Base-by-base conservation (phyloP, 2,329 filamentous ascomycete genomes). In the Raffaelea albimanens region DNA sequence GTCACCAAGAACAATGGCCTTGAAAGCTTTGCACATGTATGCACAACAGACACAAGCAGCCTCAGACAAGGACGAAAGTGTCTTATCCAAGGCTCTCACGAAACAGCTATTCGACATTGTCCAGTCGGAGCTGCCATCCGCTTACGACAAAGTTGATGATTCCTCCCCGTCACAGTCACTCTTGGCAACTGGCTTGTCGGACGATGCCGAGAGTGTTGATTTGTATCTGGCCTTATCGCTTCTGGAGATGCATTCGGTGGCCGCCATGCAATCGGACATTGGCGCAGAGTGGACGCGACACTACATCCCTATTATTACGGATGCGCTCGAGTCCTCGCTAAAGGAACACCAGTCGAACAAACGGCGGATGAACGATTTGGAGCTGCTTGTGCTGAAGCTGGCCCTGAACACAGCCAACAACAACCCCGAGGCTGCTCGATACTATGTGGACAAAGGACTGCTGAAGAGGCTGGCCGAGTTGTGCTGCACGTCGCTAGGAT, bases 361-460 rank as follows among this genome's bases (percentile, higher is more conserved):
- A 10, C 46, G 25, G 5, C 47, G 36, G 14, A 43, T 56, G 1
- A 69, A 65, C 29, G 63, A 65, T 5, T 56, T 71, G 8, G 67
- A 69, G 43, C 67, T 61, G 29, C 63, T 80, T 18, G 66, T 79
- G 23, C 68, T 91, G 42, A 80, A 86, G 48, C 73, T 96, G 4
- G 82, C 87, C 33, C 75, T 95, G 53, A 95, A 95, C 57, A 74
- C 90, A 44, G 93, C 89, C 9, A 95, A 95, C 67, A 87, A 88
- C 56, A 85, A 86, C 52, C 66, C 76, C 0, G 69, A 71, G 14
- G 80, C 87, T 13, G 88, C 86, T 38, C 74, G 78, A 25, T 68
- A 78, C 3, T 88, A 95, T 57, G 75, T 83, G 25, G 70, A 77
- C n/a, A 71, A 72, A 44, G 69, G 70, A 9, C 65, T 84, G 10